A percentile compares a stretch with the other conserved stretches of the same genome.
phyloP scores from a whole-genome alignment of 208 protist genomes.

The Wallacemonas sp. region DNA sequence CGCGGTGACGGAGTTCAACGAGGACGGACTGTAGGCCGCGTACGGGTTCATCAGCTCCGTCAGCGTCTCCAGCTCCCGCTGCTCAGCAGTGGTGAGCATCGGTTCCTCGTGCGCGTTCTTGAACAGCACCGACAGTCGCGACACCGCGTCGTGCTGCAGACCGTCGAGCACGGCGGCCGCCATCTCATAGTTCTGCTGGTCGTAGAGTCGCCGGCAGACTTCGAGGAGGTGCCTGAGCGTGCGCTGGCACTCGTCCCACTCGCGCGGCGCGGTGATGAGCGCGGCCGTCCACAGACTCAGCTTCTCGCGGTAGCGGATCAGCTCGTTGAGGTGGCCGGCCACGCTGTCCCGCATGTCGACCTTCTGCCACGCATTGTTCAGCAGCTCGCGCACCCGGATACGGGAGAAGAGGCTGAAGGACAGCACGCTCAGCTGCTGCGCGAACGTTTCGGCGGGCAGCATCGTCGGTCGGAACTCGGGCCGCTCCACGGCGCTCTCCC shows the following conservation, averaged over 20 bases:
- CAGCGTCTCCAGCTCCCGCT: slow-evolving; percentile 41
- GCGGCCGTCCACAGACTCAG: slow-evolving; percentile 54
- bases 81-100: slow-evolving; percentile 35
- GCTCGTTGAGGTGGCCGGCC: slow-evolving; percentile 34
- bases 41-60: slow-evolving; percentile 71
- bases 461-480: slow-evolving; percentile 4
- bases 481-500: neutral
- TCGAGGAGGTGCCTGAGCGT: slow-evolving; percentile 41
- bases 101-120: slow-evolving; percentile 26
- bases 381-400: slow-evolving; percentile 62
- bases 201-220: slow-evolving; percentile 59
- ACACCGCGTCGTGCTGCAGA: slow-evolving; percentile 54
- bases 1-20: slow-evolving; percentile 48
- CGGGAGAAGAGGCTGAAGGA: slow-evolving; percentile 60
- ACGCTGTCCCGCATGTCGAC: slow-evolving; percentile 32
- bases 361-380: slow-evolving; percentile 68
- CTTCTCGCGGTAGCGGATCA: slow-evolving; percentile 48
- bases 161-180: slow-evolving; percentile 55
- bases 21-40: slow-evolving; percentile 64
- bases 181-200: slow-evolving; percentile 74
- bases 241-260: slow-evolving; percentile 43
- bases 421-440: slow-evolving; percentile 60
- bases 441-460: slow-evolving; percentile 33
- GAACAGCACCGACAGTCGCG: slow-evolving; percentile 29
- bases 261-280: slow-evolving; percentile 41